Base-by-base conservation (phyloP, 352 stramenopile genomes). In the Globisporangium barbulae region DNA sequence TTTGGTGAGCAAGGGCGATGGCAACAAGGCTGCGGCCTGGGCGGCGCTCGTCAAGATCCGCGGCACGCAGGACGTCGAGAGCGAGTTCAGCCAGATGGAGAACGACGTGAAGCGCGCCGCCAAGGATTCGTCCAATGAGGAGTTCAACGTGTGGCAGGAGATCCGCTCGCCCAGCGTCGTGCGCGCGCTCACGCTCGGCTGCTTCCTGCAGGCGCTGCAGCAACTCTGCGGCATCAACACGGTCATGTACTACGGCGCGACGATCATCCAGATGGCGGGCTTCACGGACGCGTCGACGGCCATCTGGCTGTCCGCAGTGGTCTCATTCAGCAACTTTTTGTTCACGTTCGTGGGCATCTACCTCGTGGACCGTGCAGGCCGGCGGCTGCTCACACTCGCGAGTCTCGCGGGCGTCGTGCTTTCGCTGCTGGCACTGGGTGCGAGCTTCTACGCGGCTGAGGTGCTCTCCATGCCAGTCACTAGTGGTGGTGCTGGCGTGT, bases 221-320 rank as follows among this genome's bases (percentile, higher is more conserved):
- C 85, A 93, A 59, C 69, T 94, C 61, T 92, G 80, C 37, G 83
- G 85, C n/a, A 93, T 95, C 70, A 95, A 95, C 64, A 95, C 83
- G 0, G 85, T 92, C 63, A 94, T 96, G 85, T 96, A 94, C 63
- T 94, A 93, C 59, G 84, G 85, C 30, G 85, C 82, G 19, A 90
- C 75, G 1, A 91, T 96, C 57, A 86, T 96, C 61, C 83, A 91
- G 61, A 73, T 93, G 53, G 88, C 88, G 4, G 88, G 85, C 5
- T 96, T 96, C 53, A 76, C 73, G 17, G 72, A 93, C 37, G 67
- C 75, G 42, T 69, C 79, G 6, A 91, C 81, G 7, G 87, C 88
- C 1, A 90, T 94, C 67, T 93, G 82, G 83, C 76, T 96, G 28
- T 78, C 85, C 15, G 81, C 85, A 6, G 73, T 92, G 13, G 81